A percentile compares a stretch with the other conserved stretches of the same genome.
Evolutionary conservation across 1,284 basidiomycete genomes (phyloP).

Genomic region (Ustilago crameri): DNA sequence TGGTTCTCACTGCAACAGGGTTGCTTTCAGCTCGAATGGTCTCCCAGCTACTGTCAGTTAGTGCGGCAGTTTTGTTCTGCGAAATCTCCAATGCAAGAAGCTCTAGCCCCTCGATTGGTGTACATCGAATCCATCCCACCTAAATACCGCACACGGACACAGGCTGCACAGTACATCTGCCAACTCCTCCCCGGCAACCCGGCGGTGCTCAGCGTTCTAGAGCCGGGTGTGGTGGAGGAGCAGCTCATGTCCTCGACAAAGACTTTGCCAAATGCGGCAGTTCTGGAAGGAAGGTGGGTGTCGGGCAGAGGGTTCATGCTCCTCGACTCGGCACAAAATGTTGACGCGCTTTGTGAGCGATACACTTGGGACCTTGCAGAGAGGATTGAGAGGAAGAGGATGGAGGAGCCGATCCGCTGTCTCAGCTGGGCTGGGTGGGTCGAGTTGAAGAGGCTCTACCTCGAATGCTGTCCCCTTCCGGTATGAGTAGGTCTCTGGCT

Average conservation of each 20-base stretch:
- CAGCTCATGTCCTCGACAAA: constrained; percentile 4
- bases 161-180: constrained; percentile 18
- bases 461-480: background rate
- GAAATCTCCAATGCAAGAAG: background rate
- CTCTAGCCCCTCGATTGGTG: constrained; percentile 5
- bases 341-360: constrained; percentile 6
- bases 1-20: constrained; percentile 13
- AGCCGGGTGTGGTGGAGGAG: constrained; percentile 13
- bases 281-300: constrained; percentile 20
- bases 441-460: constrained; percentile 17
- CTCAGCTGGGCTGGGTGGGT: constrained; percentile 22
- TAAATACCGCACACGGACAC: background rate
- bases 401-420: constrained; percentile 19
- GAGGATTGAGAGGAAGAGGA: background rate
- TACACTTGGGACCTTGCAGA: constrained; percentile 20
- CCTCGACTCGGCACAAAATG: constrained; percentile 5
- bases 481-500: no score
- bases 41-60: background rate
- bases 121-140: constrained; percentile 26
- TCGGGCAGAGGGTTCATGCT: constrained; percentile 31
- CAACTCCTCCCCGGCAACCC: background rate
- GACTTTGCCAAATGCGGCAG: background rate
- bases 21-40: constrained; percentile 12
- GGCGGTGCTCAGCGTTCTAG: constrained; percentile 6
- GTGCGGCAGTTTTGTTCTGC: background rate